Evolutionary conservation across 352 stramenopile genomes (phyloP), one percentile per base, ranked within the genome.

Genomic region (Saprolegnia parasitica): DNA sequence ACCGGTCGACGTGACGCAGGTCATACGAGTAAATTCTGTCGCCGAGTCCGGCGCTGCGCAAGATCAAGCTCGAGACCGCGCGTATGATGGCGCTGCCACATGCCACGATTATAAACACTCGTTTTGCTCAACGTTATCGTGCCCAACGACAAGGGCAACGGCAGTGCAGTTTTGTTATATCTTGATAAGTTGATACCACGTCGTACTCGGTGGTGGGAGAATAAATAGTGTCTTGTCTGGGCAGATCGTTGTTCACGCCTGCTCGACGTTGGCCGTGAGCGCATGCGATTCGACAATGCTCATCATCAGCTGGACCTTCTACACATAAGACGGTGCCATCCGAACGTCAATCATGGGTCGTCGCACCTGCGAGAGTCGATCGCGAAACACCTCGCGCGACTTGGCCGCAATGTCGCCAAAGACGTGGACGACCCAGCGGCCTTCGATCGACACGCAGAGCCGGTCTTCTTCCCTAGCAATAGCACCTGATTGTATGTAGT

Each of bases 291-390:
- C 60, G 5, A 67, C 18, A 16, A 67, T 26, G n/a, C 11, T 21
- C 60, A 67, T 67, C 5, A 67, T 23, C 26, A 55, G n/a, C 0
- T 67, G 60, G 15, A 56, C 46, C n/a, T 67, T 67, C 60, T 67
- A 67, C 60, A 6, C n/a, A 65, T 2, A 10, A 3, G n/a, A 29
- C 32, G 4, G 10, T 50, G 21, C 40, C 26, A 13, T 60, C 11
- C 3, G 20, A 60, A 24, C 8, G 8, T 42, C 52, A 9, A 16
- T 60, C 3, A 3, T 55, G 5, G 42, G 42, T 49, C 42, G 1
- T n/a, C 55, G 55, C 23, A 67, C 60, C 32, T 67, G 24, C 9
- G 60, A 67, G n/a, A 67, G 32, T 13, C 11, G 24, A 18, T 67
- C 24, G 32, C 60, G 60, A 56, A 32, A 67, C 37, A 55, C 20